phyloP scores from a whole-genome alignment of 164 flowering plant genomes.

The Tetracentron sinense region DNA sequence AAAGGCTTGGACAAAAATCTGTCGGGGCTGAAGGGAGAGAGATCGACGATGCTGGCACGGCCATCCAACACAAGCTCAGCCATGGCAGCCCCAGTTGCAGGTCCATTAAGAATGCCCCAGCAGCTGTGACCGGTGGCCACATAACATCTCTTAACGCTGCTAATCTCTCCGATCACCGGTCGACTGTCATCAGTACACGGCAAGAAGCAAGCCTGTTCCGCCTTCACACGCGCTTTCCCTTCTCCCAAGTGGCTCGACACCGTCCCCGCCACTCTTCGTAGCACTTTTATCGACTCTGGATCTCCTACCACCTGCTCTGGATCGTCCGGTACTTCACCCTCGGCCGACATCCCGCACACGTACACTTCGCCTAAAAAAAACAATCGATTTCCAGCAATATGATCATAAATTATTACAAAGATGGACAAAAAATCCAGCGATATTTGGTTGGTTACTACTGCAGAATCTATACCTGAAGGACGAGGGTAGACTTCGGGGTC shows the following conservation, averaged over 20 bases:
- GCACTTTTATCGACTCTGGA: constrained; percentile 57
- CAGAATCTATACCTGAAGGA: constrained; percentile 55
- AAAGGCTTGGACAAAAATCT: too few relatives aligned
- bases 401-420: background rate
- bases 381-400: background rate
- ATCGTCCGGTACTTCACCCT: constrained; percentile 76
- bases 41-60: constrained; percentile 58
- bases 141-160: constrained; percentile 67
- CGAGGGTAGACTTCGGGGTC: constrained; percentile 91
- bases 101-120: constrained; percentile 94
- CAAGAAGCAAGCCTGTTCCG: constrained; percentile 88
- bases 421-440: too few relatives aligned
- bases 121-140: constrained; percentile 96
- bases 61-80: constrained; percentile 90
- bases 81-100: constrained; percentile 85
- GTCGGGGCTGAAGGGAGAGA: constrained; percentile 60
- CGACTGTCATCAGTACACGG: constrained; percentile 72
- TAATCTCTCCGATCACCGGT: constrained; percentile 80
- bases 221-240: constrained; percentile 62
- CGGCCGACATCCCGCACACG: constrained; percentile 76
- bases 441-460: too few relatives aligned
- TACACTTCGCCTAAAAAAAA: constrained; percentile 73
- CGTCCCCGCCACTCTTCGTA: constrained; percentile 61
- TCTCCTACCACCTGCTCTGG: constrained; percentile 54
- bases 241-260: constrained; percentile 74